Base-by-base conservation (phyloP, 495 filamentous ascomycete species). In the Tetracladium marchalianum region DNA sequence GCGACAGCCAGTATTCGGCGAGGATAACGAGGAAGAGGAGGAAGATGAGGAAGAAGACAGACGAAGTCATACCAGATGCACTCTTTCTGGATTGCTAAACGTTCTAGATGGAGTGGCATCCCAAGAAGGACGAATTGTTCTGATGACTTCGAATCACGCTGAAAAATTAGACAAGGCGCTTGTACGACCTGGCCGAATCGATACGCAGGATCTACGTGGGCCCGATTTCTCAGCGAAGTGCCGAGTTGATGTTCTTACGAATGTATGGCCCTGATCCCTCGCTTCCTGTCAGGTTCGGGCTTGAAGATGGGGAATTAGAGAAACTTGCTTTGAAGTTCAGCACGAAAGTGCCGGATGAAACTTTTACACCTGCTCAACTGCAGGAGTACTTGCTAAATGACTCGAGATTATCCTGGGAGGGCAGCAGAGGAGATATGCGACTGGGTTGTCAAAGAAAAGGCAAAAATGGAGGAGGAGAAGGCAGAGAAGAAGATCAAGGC, bases 61-160 rank as follows among this genome's bases (percentile, higher is more conserved):
- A n/a, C 8, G 31, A 16, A 43, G 22, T 11, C 2, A n/a, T 36
- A 31, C 32, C 44, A 27, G 22, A 27, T 27, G 22, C 22, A 27
- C 22, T 15, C 46, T 49, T 11, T 87, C 82, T 1, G 81, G 74
- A 0, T 63, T 90, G 10, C 66, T 90, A 27, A 90, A 89, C 50
- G 83, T 82, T 27, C 72, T 89, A 19, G 85, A 89, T 53, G 84
- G 85, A 15, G 81, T 87, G 15, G 80, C 78, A 8, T 78, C 77
- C 0, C 76, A 77, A 38, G 84, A 89, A 57, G 85, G 85, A 10
- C 75, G 82, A 6, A 75, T 88, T 13, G 70, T 89, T 11, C 79
- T 90, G 47, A 89, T 90, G 83, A 88, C 84, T 1, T 86, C 84
- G 37, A 89, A 89, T 52, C 80, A 86, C 54, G 54, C 75, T 0